These are phyloP conservation scores for Candida qinlingensis DNA, from an alignment of 805 yeast species.

Conservation along the genomic window DNA sequence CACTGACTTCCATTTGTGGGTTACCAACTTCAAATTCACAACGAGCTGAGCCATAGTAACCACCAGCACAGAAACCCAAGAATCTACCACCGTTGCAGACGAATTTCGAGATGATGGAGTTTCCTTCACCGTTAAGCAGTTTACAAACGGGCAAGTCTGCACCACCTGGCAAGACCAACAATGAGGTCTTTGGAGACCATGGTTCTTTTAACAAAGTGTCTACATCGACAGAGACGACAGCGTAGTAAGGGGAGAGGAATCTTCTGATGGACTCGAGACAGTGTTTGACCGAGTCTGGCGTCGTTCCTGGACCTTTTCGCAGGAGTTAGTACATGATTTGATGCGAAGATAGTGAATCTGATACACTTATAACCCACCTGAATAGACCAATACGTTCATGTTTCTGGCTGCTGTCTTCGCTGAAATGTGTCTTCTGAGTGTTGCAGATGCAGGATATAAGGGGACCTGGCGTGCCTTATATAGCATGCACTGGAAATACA, in stretches of 20 bases:
- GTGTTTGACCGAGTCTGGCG: constrained; percentile 81
- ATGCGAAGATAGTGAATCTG: constrained; percentile 4
- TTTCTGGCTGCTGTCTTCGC: constrained; percentile 2
- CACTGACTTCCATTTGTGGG: constrained; percentile 70
- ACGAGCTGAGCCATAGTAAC: constrained; percentile 68
- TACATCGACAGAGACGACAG: constrained; percentile 69
- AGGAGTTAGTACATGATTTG: background rate
- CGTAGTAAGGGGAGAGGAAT: constrained; percentile 81
- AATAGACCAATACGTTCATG: constrained; percentile 74
- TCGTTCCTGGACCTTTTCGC: constrained; percentile 64
- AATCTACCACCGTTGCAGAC: constrained; percentile 77
- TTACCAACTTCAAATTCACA: constrained; percentile 84
- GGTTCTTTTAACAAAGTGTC: constrained; percentile 70
- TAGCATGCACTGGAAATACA: background rate
- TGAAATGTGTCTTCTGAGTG: background rate
- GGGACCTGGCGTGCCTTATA: background rate
- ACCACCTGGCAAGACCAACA: constrained; percentile 92
- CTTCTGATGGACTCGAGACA: constrained; percentile 70
- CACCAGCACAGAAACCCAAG: constrained; percentile 95
- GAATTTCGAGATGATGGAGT: constrained; percentile 51
- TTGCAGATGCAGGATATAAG: background rate
- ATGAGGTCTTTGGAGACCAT: constrained; percentile 76
- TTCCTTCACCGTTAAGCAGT: constrained; percentile 66
- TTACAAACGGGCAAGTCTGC: constrained; percentile 87
- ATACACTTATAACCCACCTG: constrained; percentile 30